A percentile compares a stretch with the other conserved stretches of the same genome.
Conservation (phyloP, 495 filamentous ascomycete species). For the Penicillium dipodomyicola region DNA sequence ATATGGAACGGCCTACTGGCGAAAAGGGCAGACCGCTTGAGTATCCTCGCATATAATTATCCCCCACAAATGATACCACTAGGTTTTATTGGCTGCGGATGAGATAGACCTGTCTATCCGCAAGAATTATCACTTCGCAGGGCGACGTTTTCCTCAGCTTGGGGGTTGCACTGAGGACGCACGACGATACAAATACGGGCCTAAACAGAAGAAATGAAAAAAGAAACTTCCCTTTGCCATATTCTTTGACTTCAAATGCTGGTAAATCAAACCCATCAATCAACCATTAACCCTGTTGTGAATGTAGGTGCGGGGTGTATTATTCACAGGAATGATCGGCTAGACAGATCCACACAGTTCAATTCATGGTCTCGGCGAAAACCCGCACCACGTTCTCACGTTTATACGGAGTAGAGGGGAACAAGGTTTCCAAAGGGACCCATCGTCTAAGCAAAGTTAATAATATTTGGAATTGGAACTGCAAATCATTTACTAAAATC, state of each 20-base stretch:
- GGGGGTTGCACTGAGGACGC: neutral
- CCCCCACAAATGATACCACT: constrained; percentile 5
- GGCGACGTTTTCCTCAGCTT: neutral
- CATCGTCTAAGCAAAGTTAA: neutral
- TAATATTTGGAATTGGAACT: constrained; percentile 12
- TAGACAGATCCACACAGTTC: neutral
- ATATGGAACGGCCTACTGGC: neutral
- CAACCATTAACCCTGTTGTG: neutral
- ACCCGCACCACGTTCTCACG: neutral
- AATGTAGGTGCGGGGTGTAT: constrained; percentile 3
- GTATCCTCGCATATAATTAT: constrained; percentile 16
- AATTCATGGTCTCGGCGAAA: neutral
- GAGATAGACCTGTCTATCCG: neutral
- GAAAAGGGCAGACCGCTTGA: constrained; percentile 9
- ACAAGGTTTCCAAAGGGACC: neutral
- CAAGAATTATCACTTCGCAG: neutral
- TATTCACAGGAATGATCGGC: constrained; percentile 6
- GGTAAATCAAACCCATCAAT: neutral
- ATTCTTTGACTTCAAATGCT: neutral
- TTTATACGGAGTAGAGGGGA: neutral
- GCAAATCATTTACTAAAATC: neutral
- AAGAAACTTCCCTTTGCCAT: neutral
- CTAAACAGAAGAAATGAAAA: neutral
- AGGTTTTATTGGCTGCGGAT: neutral
- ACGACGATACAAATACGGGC: neutral